Base-by-base conservation (phyloP, 1,284 basidiomycete species). In the Apiotrichum porosum region DNA sequence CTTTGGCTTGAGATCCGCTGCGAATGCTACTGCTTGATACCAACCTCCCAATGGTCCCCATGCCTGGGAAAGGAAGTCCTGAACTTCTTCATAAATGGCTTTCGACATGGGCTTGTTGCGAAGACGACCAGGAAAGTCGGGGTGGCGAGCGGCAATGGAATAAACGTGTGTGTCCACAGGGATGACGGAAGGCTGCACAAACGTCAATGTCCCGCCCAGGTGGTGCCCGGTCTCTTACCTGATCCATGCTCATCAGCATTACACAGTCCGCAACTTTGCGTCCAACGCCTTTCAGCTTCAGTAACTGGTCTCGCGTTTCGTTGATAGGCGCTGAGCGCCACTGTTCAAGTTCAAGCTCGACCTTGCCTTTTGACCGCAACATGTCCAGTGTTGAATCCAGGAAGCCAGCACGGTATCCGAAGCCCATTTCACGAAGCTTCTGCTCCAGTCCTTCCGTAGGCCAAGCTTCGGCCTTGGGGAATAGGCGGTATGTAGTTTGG, bases 241-340 rank as follows among this genome's bases (percentile, higher is more conserved):
- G 91, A 71, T 97, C 89, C 47, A 97, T 71, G 58, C 89, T 91
- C 88, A 98, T 97, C 21, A 99, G 76, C 44, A 97, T 75, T 28
- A 98, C 79, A 65, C 95, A 99, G 66, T 97, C 94, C 1, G 88
- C 90, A 1, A 97, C 92, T 71, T 99, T 99, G 30, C 91, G 81
- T 1, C 95, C 95, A 0, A 99, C 89, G 0, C 95, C 95, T 37
- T 88, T 81, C 56, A 91, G 82, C 62, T 79, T 83, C 32, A 95
- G 73, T 18, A 99, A 77, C 55, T 86, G 81, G 30, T 79, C 77
- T 49, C 92, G 77, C 10, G 60, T 58, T 18, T 47, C 40, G 9
- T 55, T 54, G 14, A 60, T 34, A 4, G 63, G 51, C 10, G 45
- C 32, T 1, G 33, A 17, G 22, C 68, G 54, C 58, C 57, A 66